Percentiles rank a stretch among this genome's conserved stretches.
These are phyloP conservation scores for Didymellaceae sp. DNA, from an alignment of 2,329 filamentous ascomycete species.

Conservation along the genomic window DNA sequence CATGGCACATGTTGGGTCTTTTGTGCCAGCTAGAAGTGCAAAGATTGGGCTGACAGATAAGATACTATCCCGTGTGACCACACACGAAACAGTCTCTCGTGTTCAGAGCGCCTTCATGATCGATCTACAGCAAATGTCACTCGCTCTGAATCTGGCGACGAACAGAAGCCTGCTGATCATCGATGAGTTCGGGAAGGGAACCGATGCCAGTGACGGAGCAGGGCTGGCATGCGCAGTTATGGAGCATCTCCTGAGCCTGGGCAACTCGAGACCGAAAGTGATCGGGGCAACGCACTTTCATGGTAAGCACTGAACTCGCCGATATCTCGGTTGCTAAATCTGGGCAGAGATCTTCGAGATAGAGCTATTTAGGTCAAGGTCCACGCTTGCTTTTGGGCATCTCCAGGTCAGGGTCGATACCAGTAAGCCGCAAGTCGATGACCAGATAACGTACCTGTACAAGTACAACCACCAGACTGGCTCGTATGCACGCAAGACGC, in stretches of 20 bases:
- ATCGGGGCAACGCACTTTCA: constrained; percentile 70
- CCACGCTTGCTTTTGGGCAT: constrained; percentile 66
- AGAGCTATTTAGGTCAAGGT: constrained; percentile 60
- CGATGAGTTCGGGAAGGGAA: constrained; percentile 86
- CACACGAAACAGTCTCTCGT: constrained; percentile 70
- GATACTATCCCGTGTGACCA: constrained; percentile 85
- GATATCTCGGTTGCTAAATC: constrained; percentile 54
- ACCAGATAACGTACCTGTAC: constrained; percentile 78
- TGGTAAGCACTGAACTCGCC: constrained; percentile 52
- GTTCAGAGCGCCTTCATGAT: constrained; percentile 75
- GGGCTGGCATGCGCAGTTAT: constrained; percentile 69
- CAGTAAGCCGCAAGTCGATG: constrained; percentile 58
- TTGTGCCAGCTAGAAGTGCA: constrained; percentile 80
- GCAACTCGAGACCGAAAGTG: constrained; percentile 62
- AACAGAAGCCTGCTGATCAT: constrained; percentile 81
- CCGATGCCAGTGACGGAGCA: constrained; percentile 68
- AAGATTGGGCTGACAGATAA: constrained; percentile 88
- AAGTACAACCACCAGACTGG: constrained; percentile 52
- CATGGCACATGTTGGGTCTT: constrained; percentile 88
- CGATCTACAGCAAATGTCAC: constrained; percentile 84
- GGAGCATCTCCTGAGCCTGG: constrained; percentile 61
- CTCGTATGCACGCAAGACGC: background rate
- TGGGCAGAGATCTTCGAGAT: constrained; percentile 72
- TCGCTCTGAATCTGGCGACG: constrained; percentile 77
- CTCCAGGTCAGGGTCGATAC: constrained; percentile 73